Conservation (phyloP, 805 yeast species). For the Saccharomycopsis guyanensis region DNA sequence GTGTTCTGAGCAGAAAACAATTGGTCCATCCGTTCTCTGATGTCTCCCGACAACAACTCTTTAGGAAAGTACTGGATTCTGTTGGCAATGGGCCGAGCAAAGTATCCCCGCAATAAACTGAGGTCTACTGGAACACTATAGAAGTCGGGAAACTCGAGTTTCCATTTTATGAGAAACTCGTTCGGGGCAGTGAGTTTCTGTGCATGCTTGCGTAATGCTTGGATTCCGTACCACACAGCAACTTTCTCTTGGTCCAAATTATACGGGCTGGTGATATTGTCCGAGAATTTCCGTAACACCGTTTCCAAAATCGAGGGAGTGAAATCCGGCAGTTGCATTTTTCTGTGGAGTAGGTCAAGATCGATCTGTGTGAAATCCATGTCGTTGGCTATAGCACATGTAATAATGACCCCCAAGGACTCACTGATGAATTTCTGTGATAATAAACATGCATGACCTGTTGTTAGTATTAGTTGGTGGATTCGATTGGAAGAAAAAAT, state of each 20-base stretch:
- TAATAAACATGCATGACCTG: conserved; percentile 25
- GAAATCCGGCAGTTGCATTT: conserved; percentile 1
- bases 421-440: conserved; percentile 18
- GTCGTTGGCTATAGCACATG: conserved; percentile 17
- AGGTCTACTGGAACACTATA: conserved; percentile 54
- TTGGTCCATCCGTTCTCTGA: conserved; percentile 40
- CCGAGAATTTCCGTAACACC: conserved; percentile 23
- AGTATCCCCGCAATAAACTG: conserved; percentile 47
- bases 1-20: conserved; percentile 46
- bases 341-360: neutral
- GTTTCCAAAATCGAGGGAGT: conserved; percentile 4
- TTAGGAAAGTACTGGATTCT: conserved; percentile 48
- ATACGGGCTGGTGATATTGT: conserved; percentile 34
- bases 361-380: conserved; percentile 6
- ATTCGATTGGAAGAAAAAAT: conserved; percentile 20
- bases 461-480: conserved; percentile 19
- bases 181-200: conserved; percentile 30
- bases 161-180: conserved; percentile 60
- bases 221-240: conserved; percentile 57
- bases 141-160: conserved; percentile 53
- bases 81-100: conserved; percentile 37
- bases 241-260: conserved; percentile 37
- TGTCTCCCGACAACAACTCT: conserved; percentile 39
- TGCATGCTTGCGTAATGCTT: conserved; percentile 36
- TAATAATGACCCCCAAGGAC: conserved; percentile 15